phyloP scores from a whole-genome alignment of 192 early-diverging fungal genomes.

The Coemansia sp. region DNA sequence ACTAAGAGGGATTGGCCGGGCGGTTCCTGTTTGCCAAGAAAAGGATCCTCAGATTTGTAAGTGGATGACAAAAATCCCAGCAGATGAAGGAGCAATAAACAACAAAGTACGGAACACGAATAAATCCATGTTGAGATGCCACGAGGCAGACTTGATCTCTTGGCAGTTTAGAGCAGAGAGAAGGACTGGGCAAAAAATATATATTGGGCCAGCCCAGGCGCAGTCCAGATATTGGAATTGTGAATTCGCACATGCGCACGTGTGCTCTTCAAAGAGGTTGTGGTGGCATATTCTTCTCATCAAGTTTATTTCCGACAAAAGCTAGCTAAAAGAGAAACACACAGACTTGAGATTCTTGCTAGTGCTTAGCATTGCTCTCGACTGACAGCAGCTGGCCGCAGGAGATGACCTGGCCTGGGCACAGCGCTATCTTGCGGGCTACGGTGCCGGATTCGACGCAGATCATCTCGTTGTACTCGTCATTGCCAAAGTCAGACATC shows the following conservation, averaged over 20 bases:
- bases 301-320: not conserved
- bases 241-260: too few relatives aligned
- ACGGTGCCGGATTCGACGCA: constrained; percentile 89
- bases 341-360: not conserved
- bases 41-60: not conserved
- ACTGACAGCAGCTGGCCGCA: constrained; percentile 69
- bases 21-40: not conserved
- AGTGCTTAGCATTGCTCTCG: constrained; percentile 1
- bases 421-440: constrained; percentile 63
- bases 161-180: too few relatives aligned
- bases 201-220: too few relatives aligned
- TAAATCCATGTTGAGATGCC: too few relatives aligned
- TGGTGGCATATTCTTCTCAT: not conserved
- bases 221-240: too few relatives aligned
- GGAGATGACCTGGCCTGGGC: constrained; percentile 67
- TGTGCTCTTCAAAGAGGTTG: too few relatives aligned
- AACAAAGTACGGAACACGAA: not conserved
- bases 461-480: constrained; percentile 84
- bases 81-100: not conserved
- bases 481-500: constrained; percentile 91
- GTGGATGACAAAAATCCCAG: not conserved
- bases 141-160: too few relatives aligned
- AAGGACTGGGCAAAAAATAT: too few relatives aligned
- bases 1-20: not conserved
- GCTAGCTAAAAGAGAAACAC: not conserved